phyloP scores from a whole-genome alignment of 2,329 filamentous ascomycete species.

The Colletotrichum salicis region DNA sequence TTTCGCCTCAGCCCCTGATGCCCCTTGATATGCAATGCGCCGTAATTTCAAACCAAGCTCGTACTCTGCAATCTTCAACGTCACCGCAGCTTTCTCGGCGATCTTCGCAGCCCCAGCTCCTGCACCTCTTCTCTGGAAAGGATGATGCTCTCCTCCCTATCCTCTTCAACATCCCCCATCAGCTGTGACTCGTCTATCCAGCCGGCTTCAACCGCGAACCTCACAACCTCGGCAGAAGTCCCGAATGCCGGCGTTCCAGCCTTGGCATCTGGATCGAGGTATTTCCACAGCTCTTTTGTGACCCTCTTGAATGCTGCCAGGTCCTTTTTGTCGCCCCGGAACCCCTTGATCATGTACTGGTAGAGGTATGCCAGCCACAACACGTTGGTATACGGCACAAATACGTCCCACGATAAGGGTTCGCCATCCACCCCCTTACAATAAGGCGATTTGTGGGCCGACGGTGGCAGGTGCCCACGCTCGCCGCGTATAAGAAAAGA shows the following conservation, averaged over 20 bases:
- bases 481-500: conserved; percentile 65
- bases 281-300: conserved; percentile 64
- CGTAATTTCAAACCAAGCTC: neutral
- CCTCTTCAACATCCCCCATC: conserved; percentile 44
- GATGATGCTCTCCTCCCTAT: conserved; percentile 56
- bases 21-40: neutral
- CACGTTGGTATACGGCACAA: conserved; percentile 72
- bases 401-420: conserved; percentile 63
- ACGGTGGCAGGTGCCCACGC: conserved; percentile 59
- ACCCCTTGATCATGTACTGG: conserved; percentile 60
- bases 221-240: conserved; percentile 66
- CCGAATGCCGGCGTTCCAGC: conserved; percentile 61
- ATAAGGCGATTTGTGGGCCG: conserved; percentile 59
- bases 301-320: conserved; percentile 57
- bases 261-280: conserved; percentile 63
- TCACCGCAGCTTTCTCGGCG: conserved; percentile 17
- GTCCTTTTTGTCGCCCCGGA: conserved; percentile 58
- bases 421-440: conserved; percentile 46
- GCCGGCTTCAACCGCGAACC: conserved; percentile 66
- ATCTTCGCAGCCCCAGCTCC: conserved; percentile 24
- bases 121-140: conserved; percentile 42
- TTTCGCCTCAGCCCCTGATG: conserved; percentile 2
- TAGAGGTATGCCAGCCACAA: conserved; percentile 74
- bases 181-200: conserved; percentile 67
- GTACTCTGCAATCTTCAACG: neutral